Conservation (phyloP, 768 basidiomycete genomes). For the Gautieria morchelliformis region DNA sequence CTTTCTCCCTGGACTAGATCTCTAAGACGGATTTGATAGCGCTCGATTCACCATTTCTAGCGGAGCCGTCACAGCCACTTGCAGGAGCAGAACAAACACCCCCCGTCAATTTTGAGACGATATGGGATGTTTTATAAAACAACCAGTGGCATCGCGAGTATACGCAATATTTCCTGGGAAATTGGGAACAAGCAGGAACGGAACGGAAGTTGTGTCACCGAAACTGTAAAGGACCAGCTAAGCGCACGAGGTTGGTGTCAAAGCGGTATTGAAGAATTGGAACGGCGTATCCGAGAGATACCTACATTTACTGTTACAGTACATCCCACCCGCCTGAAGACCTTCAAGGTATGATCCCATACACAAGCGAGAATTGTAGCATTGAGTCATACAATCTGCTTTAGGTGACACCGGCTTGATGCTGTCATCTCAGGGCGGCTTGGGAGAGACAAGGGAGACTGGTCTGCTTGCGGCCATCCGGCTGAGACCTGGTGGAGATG, state of each 20-base stretch:
- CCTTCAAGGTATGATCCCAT: not conserved
- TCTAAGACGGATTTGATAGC: slow-evolving; percentile 49
- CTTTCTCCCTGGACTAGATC: not conserved
- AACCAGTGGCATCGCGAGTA: no score
- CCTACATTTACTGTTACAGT: not conserved
- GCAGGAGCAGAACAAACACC: not conserved
- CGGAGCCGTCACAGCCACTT: slow-evolving; percentile 24
- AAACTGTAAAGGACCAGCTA: slow-evolving; percentile 23
- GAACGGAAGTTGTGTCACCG: no score
- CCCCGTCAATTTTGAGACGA: slow-evolving; percentile 35
- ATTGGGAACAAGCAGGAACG: no score
- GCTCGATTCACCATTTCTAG: slow-evolving; percentile 61
- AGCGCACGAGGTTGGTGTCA: slow-evolving; percentile 62
- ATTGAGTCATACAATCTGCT: not conserved
- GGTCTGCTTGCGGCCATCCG: slow-evolving; percentile 5
- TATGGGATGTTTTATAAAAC: slow-evolving; percentile 56
- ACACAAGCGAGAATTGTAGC: no score
- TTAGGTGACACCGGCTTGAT: not conserved
- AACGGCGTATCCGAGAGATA: slow-evolving; percentile 32
- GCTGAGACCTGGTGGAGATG: slow-evolving; percentile 12
- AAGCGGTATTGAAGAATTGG: slow-evolving; percentile 40
- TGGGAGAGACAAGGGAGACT: not conserved
- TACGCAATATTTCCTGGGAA: no score
- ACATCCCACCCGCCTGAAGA: not conserved
- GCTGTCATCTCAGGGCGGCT: not conserved